Conservation (phyloP, 495 filamentous ascomycete species). For the Daldinia vernicosa region DNA sequence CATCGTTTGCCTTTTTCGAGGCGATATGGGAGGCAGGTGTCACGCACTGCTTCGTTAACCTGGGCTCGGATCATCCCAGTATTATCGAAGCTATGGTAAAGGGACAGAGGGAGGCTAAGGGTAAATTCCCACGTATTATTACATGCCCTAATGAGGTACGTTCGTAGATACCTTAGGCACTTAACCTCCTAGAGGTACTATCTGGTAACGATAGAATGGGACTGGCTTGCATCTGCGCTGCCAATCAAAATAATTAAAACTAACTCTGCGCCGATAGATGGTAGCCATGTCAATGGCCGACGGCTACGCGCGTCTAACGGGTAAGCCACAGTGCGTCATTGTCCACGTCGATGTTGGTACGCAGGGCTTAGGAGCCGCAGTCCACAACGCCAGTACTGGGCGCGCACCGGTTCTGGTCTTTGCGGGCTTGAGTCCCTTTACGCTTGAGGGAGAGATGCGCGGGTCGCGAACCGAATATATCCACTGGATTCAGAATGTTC, state of each 20-base stretch:
- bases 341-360: constrained; percentile 97
- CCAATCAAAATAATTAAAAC: not conserved
- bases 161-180: constrained; percentile 1
- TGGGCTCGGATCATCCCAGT: constrained; percentile 91
- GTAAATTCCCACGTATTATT: constrained; percentile 83
- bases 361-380: constrained; percentile 85
- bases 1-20: constrained; percentile 87
- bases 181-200: too few relatives aligned
- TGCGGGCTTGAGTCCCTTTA: constrained; percentile 88
- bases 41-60: constrained; percentile 90
- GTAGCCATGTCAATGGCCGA: constrained; percentile 97
- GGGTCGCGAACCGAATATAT: constrained; percentile 94
- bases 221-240: not conserved
- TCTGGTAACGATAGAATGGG: not conserved
- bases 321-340: constrained; percentile 88
- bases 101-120: constrained; percentile 70
- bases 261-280: constrained; percentile 67
- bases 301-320: constrained; percentile 87
- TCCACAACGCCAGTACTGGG: constrained; percentile 90
- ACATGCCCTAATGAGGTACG: constrained; percentile 90
- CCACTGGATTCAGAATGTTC: constrained; percentile 97
- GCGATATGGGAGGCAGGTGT: constrained; percentile 92
- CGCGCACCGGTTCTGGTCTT: constrained; percentile 90
- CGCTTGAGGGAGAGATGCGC: constrained; percentile 88
- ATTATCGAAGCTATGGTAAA: constrained; percentile 98